Percentiles rank a stretch among this genome's conserved stretches.
These are phyloP conservation scores for Lithohypha guttulata DNA, from an alignment of 2,329 filamentous ascomycete species.

Conservation along the genomic window DNA sequence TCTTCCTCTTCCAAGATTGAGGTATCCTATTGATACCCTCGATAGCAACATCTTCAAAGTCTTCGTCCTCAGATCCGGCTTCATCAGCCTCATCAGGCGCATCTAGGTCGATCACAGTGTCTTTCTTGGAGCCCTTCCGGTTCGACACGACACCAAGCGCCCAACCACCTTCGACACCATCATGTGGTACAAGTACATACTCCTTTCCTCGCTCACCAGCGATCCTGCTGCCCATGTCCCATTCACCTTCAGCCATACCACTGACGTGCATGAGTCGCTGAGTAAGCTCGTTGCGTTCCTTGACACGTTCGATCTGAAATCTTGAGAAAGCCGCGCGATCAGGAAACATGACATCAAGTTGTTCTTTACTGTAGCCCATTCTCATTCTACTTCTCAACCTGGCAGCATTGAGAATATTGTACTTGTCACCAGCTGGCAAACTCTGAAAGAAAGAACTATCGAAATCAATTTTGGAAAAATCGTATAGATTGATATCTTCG, in stretches of 20 bases:
- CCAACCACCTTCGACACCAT: conserved; percentile 90
- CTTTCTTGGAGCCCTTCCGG: conserved; percentile 64
- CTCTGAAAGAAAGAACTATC: conserved; percentile 91
- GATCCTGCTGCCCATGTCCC: conserved; percentile 43
- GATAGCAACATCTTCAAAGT: conserved; percentile 87
- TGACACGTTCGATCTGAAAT: conserved; percentile 91
- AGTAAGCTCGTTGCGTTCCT: conserved; percentile 85
- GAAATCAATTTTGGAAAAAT: conserved; percentile 98
- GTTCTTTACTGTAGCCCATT: conserved; percentile 95
- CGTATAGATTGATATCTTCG: conserved; percentile 79
- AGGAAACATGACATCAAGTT: conserved; percentile 92
- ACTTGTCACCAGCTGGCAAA: conserved; percentile 77
- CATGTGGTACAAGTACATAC: conserved; percentile 93
- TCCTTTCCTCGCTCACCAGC: conserved; percentile 75
- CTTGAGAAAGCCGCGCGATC: conserved; percentile 93
- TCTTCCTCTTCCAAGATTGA: conserved; percentile 40
- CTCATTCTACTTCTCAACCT: conserved; percentile 74
- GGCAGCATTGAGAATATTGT: conserved; percentile 95
- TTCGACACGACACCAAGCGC: conserved; percentile 85
- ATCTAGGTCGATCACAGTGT: conserved; percentile 90
- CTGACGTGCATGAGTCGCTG: conserved; percentile 90
- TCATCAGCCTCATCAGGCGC: conserved; percentile 45
- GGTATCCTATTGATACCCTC: conserved; percentile 79
- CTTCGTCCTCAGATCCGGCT: conserved; percentile 52
- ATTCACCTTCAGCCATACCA: conserved; percentile 65